Conservation (phyloP, 495 filamentous ascomycete species). For the Talaromyces borbonicus region DNA sequence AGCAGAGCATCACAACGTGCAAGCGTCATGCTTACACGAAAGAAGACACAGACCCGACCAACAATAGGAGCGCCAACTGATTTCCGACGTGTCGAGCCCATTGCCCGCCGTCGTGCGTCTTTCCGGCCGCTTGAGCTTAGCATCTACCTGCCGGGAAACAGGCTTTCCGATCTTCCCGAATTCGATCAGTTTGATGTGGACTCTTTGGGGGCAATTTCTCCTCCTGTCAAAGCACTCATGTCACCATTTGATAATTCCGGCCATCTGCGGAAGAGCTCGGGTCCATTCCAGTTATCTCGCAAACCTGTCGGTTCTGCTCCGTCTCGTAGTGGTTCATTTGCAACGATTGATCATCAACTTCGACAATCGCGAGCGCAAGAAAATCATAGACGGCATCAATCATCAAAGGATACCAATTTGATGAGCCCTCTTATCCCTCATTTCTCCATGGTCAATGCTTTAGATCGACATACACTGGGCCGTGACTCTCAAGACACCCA, state of each 20-base stretch:
- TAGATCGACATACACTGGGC: neutral
- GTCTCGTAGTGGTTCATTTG: constrained; percentile 20
- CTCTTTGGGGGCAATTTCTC: constrained; percentile 13
- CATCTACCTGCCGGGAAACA: constrained; percentile 57
- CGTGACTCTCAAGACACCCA: neutral
- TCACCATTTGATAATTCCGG: constrained; percentile 15
- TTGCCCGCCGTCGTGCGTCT: constrained; percentile 13
- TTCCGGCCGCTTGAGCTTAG: constrained; percentile 69
- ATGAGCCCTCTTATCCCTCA: constrained; percentile 30
- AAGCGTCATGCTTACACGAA: constrained; percentile 38
- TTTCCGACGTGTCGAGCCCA: constrained; percentile 38
- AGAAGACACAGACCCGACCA: constrained; percentile 31
- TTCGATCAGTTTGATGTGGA: constrained; percentile 29
- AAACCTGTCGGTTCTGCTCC: constrained; percentile 33
- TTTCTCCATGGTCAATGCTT: constrained; percentile 23
- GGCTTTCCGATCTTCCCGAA: constrained; percentile 48
- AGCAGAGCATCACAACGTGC: constrained; percentile 42
- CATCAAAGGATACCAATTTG: neutral
- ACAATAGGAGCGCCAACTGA: constrained; percentile 45
- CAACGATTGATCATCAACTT: constrained; percentile 18
- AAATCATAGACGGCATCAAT: neutral
- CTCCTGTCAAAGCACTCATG: constrained; percentile 22
- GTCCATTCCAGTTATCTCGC: constrained; percentile 24
- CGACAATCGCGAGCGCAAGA: constrained; percentile 11
- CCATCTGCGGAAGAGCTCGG: constrained; percentile 13